These are phyloP conservation scores for Orobanche coerulescens DNA, from an alignment of 257 asterid species.

Conservation along the genomic window DNA sequence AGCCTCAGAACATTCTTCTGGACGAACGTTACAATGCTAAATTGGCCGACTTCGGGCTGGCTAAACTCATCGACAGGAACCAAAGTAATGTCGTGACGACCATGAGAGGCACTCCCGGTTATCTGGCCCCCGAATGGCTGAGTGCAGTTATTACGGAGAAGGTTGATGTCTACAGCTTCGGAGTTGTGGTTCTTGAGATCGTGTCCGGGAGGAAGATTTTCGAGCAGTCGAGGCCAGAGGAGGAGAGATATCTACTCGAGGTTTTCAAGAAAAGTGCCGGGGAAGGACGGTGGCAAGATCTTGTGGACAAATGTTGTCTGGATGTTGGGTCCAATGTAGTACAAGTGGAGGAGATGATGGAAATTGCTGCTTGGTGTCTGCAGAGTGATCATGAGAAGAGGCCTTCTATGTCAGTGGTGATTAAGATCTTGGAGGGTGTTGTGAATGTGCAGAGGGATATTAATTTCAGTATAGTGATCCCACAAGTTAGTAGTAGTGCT, in stretches of 20 bases:
- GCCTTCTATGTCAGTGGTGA: slow-evolving; percentile 24
- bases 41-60: slow-evolving; percentile 27
- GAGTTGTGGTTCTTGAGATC: slow-evolving; percentile 27
- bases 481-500: no score
- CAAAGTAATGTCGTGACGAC: slow-evolving; percentile 26
- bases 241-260: slow-evolving; percentile 15
- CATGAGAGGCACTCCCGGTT: slow-evolving; percentile 33
- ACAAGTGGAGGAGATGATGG: slow-evolving; percentile 21
- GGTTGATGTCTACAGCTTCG: slow-evolving; percentile 33
- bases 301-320: slow-evolving; percentile 9
- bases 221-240: slow-evolving; percentile 15
- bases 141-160: slow-evolving; percentile 24
- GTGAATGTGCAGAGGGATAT: background rate
- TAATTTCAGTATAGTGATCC: no score
- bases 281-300: slow-evolving; percentile 19
- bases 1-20: no score
- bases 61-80: slow-evolving; percentile 26
- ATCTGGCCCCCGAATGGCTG: slow-evolving; percentile 31
- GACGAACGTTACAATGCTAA: slow-evolving; percentile 26
- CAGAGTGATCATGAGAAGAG: slow-evolving; percentile 21
- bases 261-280: slow-evolving; percentile 21
- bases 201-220: slow-evolving; percentile 24
- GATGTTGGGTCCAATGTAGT: slow-evolving; percentile 1
- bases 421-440: slow-evolving; percentile 25
- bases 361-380: slow-evolving; percentile 24